Evolutionary conservation across 352 stramenopile species (phyloP), one percentile per base, ranked within the genome.

Genomic region (Globisporangium solare): DNA sequence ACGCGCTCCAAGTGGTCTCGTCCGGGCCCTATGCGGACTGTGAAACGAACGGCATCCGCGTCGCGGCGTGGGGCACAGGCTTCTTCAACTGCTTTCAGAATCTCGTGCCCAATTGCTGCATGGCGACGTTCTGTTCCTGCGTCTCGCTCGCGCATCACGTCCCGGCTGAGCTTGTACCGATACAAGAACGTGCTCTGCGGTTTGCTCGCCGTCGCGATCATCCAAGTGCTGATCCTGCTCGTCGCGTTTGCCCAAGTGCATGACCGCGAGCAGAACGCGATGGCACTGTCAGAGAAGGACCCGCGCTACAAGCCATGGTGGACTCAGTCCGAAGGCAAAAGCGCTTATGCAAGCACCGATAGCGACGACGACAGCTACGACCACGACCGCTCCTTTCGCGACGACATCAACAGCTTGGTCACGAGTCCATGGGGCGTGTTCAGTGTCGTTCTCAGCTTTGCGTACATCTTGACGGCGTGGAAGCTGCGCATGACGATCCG

Each of bases 31-130:
- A 66, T 27, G 52, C 47, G 4, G 58, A 61, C 22, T 54, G 51
- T 8, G 64, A 74, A n/a, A 20, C 52, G 22, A 53, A 57, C 39
- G 57, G 61, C 11, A 60, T 75, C 22, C 60, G 61, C 39, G 20
- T 67, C 37, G 60, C 45, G 6, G 39, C 35, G 1, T 80, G 71
- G 68, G 61, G 68, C 0, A 49, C 49, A 5, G 68, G 53, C 0
- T 32, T 78, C 13, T 70, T 48, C 48, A 47, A 39, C 42, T 80
- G 71, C 58, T 74, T 60, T 40, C 62, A 37, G 5, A 47, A 75
- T 56, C 46, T 58, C 40, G 48, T 73, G 20, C 71, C 71, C 31
- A 80, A 77, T 58, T 71, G 61, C 54, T 65, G 42, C 55, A 76
- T 71, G 68, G 54, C 52, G 27, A 58, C 51, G 47, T 54, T 58